Conservation (phyloP, 1,139 yeast species). For the Yamadazyma atlantica region DNA sequence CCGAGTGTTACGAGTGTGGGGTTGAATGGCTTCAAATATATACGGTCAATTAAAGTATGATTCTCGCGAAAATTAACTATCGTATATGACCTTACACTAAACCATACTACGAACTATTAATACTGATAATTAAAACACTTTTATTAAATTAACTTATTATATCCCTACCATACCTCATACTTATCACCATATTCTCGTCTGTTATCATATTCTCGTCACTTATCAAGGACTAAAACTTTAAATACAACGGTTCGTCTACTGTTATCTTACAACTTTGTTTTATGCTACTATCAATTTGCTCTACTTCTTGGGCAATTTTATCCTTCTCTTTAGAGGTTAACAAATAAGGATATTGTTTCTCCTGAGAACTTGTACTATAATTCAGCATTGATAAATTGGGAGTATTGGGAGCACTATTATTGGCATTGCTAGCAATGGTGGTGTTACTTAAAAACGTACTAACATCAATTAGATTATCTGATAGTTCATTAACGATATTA, state of each 20-base stretch:
- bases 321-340: slow-evolving; percentile 21
- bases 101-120: too few relatives aligned
- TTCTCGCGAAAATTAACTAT: too few relatives aligned
- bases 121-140: too few relatives aligned
- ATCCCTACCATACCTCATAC: too few relatives aligned
- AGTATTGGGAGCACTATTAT: slow-evolving; percentile 10
- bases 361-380: slow-evolving; percentile 3
- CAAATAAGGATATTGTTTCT: slow-evolving; percentile 17
- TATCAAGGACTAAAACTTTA: slow-evolving; percentile 30
- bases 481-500: slow-evolving; percentile 42
- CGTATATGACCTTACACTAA: too few relatives aligned
- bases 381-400: slow-evolving; percentile 8
- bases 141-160: too few relatives aligned
- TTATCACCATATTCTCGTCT: too few relatives aligned
- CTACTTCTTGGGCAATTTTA: slow-evolving; percentile 20
- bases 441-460: slow-evolving; percentile 34
- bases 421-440: slow-evolving; percentile 12
- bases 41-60: too few relatives aligned
- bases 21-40: too few relatives aligned
- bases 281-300: slow-evolving; percentile 19
- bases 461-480: slow-evolving; percentile 46
- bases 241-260: slow-evolving; percentile 27
- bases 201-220: too few relatives aligned
- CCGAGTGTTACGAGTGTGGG: too few relatives aligned
- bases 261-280: slow-evolving; percentile 23